Evolutionary conservation across 257 asterid genomes (phyloP).

Genomic region (Solanum pennellii): DNA sequence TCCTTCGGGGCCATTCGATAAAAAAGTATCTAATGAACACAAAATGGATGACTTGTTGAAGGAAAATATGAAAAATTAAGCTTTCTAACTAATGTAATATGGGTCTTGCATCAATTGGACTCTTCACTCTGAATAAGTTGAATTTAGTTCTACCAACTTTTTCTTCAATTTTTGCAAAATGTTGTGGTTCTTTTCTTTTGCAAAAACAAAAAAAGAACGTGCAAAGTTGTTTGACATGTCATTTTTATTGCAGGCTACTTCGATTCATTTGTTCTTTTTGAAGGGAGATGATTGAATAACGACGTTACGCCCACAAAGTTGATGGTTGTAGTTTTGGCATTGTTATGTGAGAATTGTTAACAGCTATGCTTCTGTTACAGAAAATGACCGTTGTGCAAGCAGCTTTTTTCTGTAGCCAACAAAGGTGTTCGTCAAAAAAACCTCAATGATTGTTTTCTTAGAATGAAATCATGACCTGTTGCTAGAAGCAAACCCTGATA

Average conservation of each 20-base stretch:
- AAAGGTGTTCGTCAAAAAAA: conserved; percentile 72
- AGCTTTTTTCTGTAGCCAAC: conserved; percentile 87
- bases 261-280: conserved; percentile 9
- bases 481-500: conserved; percentile 91
- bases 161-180: neutral
- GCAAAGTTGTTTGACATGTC: neutral
- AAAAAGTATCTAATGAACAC: no score
- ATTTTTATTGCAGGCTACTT: neutral
- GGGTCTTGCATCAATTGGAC: neutral
- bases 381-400: conserved; percentile 18
- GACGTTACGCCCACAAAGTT: no score
- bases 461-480: conserved; percentile 45
- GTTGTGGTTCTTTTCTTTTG: neutral
- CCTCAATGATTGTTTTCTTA: conserved; percentile 35
- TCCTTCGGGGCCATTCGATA: no score
- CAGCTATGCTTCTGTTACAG: conserved; percentile 60
- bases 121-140: neutral
- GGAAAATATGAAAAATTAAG: neutral
- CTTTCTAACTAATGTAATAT: neutral
- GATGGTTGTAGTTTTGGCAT: conserved; percentile 82
- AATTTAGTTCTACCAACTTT: neutral
- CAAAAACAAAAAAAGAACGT: no score
- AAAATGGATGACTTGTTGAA: no score
- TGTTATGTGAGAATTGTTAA: no score
- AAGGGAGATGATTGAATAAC: conserved; percentile 87